Percentiles rank a stretch among this genome's conserved stretches.
Conservation (phyloP, 1,139 yeast species). For the Meyerozyma carpophila region DNA sequence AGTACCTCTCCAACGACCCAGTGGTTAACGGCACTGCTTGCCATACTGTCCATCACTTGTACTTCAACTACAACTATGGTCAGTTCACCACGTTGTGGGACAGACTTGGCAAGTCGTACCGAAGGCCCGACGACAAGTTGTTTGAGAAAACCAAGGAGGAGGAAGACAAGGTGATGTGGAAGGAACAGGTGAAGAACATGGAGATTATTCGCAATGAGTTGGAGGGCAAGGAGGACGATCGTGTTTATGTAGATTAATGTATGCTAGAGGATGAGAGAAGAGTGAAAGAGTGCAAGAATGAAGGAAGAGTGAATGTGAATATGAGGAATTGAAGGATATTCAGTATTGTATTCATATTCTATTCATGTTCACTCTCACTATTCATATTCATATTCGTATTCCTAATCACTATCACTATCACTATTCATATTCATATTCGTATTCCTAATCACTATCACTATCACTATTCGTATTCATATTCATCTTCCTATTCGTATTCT, state of each 20-base stretch:
- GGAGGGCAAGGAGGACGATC: conserved; percentile 67
- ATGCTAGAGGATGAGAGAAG: not conserved
- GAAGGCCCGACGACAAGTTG: conserved; percentile 84
- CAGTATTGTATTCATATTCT: too few relatives aligned
- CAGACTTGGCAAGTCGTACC: conserved; percentile 87
- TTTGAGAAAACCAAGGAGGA: conserved; percentile 55
- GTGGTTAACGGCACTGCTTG: conserved; percentile 96
- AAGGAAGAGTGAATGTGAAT: too few relatives aligned
- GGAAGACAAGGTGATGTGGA: conserved; percentile 58
- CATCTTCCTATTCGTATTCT: too few relatives aligned
- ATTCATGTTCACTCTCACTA: too few relatives aligned
- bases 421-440: too few relatives aligned
- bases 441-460: too few relatives aligned
- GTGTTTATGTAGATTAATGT: conserved; percentile 25
- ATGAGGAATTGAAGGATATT: too few relatives aligned
- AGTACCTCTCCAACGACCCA: conserved; percentile 88
- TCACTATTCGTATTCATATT: too few relatives aligned
- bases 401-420: too few relatives aligned
- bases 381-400: too few relatives aligned
- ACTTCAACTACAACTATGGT: conserved; percentile 96
- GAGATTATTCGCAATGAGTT: conserved; percentile 74
- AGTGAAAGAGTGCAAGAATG: too few relatives aligned
- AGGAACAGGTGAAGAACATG: conserved; percentile 67
- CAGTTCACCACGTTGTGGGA: conserved; percentile 98
- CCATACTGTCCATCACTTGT: conserved; percentile 93